Evolutionary conservation across 352 stramenopile genomes (phyloP), one percentile per base, ranked within the genome.

Genomic region (Detonula confervacea): DNA sequence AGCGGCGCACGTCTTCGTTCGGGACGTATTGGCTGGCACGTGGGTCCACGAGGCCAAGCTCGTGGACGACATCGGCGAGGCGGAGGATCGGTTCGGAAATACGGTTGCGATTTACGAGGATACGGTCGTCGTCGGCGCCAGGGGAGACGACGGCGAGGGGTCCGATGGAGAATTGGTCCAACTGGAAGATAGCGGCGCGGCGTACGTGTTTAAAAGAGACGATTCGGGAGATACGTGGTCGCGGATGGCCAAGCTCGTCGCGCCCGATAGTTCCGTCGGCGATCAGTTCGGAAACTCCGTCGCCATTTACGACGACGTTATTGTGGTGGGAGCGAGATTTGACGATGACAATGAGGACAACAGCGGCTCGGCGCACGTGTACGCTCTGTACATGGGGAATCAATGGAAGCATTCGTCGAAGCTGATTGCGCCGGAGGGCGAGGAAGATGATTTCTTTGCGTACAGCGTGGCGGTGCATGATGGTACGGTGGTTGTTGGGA

Each of bases 281-380:
- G 25, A 83, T 70, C 18, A 73, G 29, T 65, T 81, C 60, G 33
- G 73, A 22, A 30, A 47, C 47, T 46, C 25, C 27, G 60, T 83
- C 16, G 33, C 9, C 9, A 77, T 82, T 9, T 73, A 47, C 35
- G 67, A 33, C 0, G 18, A 64, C 49, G 66, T 66, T 5, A 46
- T 71, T 30, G 59, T 76, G 24, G 63, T 82, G 2, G 74, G 57
- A 12, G 73, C 33, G 51, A 37, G 14, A 7, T 55, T 20, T 2
- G 65, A 71, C 33, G 66, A 71, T 37, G 65, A 72, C 49, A 47
- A 8, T 27, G 70, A 51, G 0, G 44, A 49, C 25, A 24, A 54
- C n/a, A 52, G 20, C 49, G 49, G 61, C 20, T 62, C 27, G 12
- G 39, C 11, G 1, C 37, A 70, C 20, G 62, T 71, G 30, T 69